Percentiles rank a stretch among this genome's conserved stretches.
These are phyloP conservation scores for Pythium aquatile DNA, from an alignment of 352 stramenopile genomes.

Conservation along the genomic window DNA sequence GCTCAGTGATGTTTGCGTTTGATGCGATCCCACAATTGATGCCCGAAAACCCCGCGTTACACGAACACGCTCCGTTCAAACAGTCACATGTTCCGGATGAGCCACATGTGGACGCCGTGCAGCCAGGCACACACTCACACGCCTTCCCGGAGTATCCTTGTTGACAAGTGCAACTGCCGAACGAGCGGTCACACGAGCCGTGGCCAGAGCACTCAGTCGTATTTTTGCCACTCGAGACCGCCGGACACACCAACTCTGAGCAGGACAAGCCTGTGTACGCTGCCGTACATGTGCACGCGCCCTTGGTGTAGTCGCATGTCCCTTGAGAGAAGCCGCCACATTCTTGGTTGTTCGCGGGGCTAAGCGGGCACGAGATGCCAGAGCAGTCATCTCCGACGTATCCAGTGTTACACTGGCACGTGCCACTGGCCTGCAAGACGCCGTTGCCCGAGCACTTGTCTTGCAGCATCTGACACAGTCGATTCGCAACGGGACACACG, in stretches of 20 bases:
- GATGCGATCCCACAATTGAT: constrained; percentile 29
- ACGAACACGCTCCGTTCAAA: constrained; percentile 58
- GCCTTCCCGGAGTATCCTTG: constrained; percentile 60
- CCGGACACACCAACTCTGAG: constrained; percentile 55
- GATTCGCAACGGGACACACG: constrained; percentile 42
- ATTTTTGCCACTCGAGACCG: constrained; percentile 36
- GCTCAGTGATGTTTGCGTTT: constrained; percentile 25
- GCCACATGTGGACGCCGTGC: constrained; percentile 40
- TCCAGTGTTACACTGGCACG: constrained; percentile 57
- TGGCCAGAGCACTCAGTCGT: constrained; percentile 61
- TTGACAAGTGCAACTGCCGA: constrained; percentile 46
- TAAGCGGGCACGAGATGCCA: constrained; percentile 42
- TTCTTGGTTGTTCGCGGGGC: constrained; percentile 25
- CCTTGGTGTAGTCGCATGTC: constrained; percentile 46
- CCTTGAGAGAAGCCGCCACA: constrained; percentile 43
- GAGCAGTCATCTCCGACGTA: constrained; percentile 56
- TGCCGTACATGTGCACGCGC: constrained; percentile 43
- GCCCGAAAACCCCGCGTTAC: constrained; percentile 42
- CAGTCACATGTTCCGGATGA: constrained; percentile 57
- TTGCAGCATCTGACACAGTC: constrained; percentile 63
- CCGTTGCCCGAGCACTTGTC: constrained; percentile 67
- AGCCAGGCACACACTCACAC: constrained; percentile 74
- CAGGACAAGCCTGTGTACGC: constrained; percentile 60
- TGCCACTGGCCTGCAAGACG: constrained; percentile 46
- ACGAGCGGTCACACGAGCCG: constrained; percentile 48